A percentile compares a stretch with the other conserved stretches of the same genome.
phyloP scores from a whole-genome alignment of 2,329 filamentous ascomycete species.

The Fusarium tanahbumbuense region DNA sequence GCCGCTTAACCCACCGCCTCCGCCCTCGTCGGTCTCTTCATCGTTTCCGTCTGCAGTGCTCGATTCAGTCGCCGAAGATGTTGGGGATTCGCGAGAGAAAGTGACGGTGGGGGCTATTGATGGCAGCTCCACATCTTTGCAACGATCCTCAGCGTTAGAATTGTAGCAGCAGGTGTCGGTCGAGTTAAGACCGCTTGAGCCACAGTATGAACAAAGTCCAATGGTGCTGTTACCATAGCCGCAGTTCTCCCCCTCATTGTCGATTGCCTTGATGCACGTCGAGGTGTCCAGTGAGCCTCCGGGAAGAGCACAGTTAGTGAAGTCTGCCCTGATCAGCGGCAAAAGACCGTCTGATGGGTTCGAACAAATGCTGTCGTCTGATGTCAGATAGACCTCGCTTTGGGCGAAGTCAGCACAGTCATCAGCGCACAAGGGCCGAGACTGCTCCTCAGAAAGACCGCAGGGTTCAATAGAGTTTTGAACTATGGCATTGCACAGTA shows the following conservation, averaged over 20 bases:
- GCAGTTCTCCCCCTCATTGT: constrained; percentile 88
- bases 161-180: constrained; percentile 96
- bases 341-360: constrained; percentile 73
- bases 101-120: constrained; percentile 76
- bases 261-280: constrained; percentile 78
- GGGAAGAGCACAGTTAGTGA: constrained; percentile 87
- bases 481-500: constrained; percentile 92
- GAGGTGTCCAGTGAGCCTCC: constrained; percentile 79
- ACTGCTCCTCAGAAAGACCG: constrained; percentile 69
- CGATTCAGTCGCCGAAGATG: constrained; percentile 48
- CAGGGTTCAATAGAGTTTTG: constrained; percentile 86
- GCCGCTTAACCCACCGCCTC: constrained; percentile 69
- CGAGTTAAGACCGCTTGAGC: constrained; percentile 83
- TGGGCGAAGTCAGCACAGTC: constrained; percentile 88
- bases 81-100: constrained; percentile 60
- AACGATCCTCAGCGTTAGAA: constrained; percentile 78
- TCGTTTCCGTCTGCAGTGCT: constrained; percentile 33
- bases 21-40: constrained; percentile 39
- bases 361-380: constrained; percentile 78
- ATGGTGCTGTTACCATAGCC: constrained; percentile 78
- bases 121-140: constrained; percentile 81
- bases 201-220: constrained; percentile 90
- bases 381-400: constrained; percentile 86
- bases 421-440: constrained; percentile 86
- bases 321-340: constrained; percentile 88